These are phyloP conservation scores for Blastocystis sp. DNA, from an alignment of 352 stramenopile species.

Conservation along the genomic window DNA sequence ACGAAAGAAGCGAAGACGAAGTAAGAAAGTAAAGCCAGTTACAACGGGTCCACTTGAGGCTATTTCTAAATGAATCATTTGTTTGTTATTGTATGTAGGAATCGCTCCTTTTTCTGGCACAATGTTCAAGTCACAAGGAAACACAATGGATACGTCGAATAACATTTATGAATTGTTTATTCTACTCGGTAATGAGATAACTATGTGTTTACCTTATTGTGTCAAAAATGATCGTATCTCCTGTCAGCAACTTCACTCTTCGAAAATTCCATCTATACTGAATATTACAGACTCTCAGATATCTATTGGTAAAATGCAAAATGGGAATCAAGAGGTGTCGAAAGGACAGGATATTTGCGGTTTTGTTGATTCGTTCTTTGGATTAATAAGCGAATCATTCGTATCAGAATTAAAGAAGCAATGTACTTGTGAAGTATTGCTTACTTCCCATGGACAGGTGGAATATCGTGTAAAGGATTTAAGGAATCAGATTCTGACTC, in stretches of 20 bases:
- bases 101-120: no score
- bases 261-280: neutral
- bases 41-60: neutral
- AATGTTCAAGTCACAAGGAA: no score
- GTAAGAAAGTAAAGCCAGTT: neutral
- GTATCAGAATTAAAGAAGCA: neutral
- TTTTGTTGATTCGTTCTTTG: neutral
- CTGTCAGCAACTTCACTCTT: neutral
- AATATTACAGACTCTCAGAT: neutral
- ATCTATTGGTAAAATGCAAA: neutral
- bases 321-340: neutral
- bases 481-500: neutral
- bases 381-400: neutral
- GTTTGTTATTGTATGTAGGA: neutral
- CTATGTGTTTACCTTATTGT: neutral
- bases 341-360: neutral
- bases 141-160: neutral
- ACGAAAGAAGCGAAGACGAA: constrained; percentile 27
- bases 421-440: neutral
- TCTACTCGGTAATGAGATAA: neutral
- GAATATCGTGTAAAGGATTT: neutral
- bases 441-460: neutral
- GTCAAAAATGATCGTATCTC: neutral
- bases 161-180: neutral
- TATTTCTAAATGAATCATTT: neutral